Base-by-base conservation (phyloP, 208 protist species). In the Wallacemonas collosoma region DNA sequence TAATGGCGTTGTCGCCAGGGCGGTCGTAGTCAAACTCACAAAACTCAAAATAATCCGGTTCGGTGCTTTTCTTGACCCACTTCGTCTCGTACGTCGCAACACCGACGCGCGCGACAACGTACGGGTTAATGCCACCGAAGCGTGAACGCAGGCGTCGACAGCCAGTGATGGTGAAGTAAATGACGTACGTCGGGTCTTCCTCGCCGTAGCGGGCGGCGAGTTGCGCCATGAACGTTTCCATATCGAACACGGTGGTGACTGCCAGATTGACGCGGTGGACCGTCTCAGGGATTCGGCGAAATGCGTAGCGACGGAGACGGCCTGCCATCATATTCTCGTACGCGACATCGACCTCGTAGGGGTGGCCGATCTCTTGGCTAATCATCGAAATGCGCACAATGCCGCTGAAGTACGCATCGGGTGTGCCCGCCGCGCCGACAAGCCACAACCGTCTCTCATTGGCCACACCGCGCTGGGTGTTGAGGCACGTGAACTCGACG, bases 31-130 rank as follows among this genome's bases (percentile, higher is more conserved):
- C 79, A 69, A 96, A 96, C 74, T 94, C 85, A 73, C 83, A 90
- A 61, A 83, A 93, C 67, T 96, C 86, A 71, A 93, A 94, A 71
- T 86, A 96, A 71, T 96, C 89, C 1, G 89, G 86, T 78, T 94
- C 87, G 36, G 72, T 79, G 63, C 56, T 87, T 53, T 88, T 75
- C 75, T 83, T 86, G 51, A 91, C 86, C 41, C 77, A 75, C 65
- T 81, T 89, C 7, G 91, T 96, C 47, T 87, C 77, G 68, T 89
- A 91, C 2, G 81, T 63, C 50, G 88, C 84, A 50, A 94, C 83
- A 54, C 85, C 91, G 57, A 91, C 77, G 45, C 86, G 81, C 51
- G 83, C 89, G 2, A 93, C 83, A 15, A 93, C 89, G 73, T 93
- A 93, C 6, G 89, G 85, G 75, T 82, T 86, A 47, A 90, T 82